These are phyloP conservation scores for Penicillium sp. DNA, from an alignment of 2,329 filamentous ascomycete species.

Conservation along the genomic window DNA sequence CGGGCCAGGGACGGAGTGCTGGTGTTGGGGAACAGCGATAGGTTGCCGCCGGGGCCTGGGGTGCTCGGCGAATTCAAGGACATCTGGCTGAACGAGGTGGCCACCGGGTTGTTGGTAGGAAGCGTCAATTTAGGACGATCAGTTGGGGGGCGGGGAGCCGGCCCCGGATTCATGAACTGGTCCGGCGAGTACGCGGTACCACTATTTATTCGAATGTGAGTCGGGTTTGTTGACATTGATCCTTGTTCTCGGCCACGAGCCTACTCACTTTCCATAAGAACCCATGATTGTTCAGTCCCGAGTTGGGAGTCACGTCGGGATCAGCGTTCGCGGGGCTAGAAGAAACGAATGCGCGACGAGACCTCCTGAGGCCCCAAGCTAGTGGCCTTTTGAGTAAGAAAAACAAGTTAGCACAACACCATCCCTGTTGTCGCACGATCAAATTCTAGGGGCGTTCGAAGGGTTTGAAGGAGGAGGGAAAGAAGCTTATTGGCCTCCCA, in stretches of 20 bases:
- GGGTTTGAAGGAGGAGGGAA: conserved; percentile 4
- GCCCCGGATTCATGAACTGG: conserved; percentile 94
- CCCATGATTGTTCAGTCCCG: conserved; percentile 20
- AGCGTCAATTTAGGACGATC: conserved; percentile 80
- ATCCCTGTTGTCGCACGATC: background rate
- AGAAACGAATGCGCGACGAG: conserved; percentile 23
- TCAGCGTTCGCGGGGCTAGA: conserved; percentile 6
- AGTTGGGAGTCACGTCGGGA: background rate
- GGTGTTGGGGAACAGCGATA: conserved; percentile 65
- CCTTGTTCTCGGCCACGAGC: background rate
- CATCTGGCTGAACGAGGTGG: conserved; percentile 68
- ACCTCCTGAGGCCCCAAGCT: conserved; percentile 21
- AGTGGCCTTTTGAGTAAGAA: background rate
- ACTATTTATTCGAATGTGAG: background rate
- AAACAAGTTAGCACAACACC: background rate
- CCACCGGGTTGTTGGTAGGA: conserved; percentile 64
- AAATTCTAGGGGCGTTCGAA: background rate
- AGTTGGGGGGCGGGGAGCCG: conserved; percentile 84
- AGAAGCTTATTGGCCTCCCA: background rate
- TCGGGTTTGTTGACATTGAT: background rate
- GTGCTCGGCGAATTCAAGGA: conserved; percentile 67
- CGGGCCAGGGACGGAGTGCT: conserved; percentile 68
- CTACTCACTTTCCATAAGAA: conserved; percentile 40
- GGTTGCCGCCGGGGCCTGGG: conserved; percentile 49
- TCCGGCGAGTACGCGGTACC: conserved; percentile 60